Percentiles rank a stretch among this genome's conserved stretches.
Conservation (phyloP, 2,329 filamentous ascomycete genomes). For the Colletotrichum lentis region DNA sequence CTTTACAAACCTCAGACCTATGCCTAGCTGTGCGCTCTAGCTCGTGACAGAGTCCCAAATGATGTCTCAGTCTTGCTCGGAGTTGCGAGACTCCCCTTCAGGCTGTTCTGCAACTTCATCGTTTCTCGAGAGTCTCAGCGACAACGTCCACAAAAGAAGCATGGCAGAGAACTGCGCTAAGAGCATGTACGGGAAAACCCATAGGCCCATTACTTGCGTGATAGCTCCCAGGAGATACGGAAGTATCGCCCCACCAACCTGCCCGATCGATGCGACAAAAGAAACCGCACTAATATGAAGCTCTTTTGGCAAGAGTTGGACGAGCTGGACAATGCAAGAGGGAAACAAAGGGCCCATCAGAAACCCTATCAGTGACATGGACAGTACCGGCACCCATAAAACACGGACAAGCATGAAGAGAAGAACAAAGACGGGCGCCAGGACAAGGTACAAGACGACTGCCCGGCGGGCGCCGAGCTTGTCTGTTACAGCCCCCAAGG, state of each 20-base stretch:
- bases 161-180: conserved; percentile 39
- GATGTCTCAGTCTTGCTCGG: neutral
- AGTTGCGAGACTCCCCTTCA: neutral
- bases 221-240: conserved; percentile 55
- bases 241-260: conserved; percentile 53
- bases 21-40: too few relatives aligned
- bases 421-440: neutral
- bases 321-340: conserved; percentile 24
- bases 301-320: conserved; percentile 38
- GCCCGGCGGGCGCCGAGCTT: conserved; percentile 42
- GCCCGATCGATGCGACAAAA: conserved; percentile 54
- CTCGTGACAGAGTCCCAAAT: too few relatives aligned
- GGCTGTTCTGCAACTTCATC: conserved; percentile 1
- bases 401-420: conserved; percentile 25
- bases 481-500: conserved; percentile 46
- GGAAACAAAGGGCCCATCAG: conserved; percentile 38
- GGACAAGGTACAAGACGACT: conserved; percentile 12
- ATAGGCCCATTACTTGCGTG: conserved; percentile 50
- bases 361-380: conserved; percentile 32
- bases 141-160: conserved; percentile 36
- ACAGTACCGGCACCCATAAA: conserved; percentile 18
- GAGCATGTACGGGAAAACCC: conserved; percentile 47
- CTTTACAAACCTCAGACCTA: too few relatives aligned
- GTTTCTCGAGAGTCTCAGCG: neutral
- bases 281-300: conserved; percentile 54